Conservation (phyloP, 192 early-diverging fungal species). For the Dispira simplex region DNA sequence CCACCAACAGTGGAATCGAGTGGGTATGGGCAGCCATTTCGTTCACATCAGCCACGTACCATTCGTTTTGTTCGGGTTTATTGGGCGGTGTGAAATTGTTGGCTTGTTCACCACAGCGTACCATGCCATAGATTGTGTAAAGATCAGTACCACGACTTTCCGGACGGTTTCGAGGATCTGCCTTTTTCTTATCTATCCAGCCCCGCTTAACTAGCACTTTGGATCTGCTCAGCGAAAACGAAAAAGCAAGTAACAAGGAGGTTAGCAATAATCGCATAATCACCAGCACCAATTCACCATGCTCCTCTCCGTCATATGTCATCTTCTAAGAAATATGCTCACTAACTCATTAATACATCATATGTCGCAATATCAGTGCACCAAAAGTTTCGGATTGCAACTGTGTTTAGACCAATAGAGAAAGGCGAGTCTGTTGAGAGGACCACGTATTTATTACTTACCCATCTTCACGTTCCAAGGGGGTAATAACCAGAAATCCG, state of each 20-base stretch:
- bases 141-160: constrained; percentile 18
- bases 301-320: neutral
- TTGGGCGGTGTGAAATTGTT: constrained; percentile 47
- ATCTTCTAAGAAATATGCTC: neutral
- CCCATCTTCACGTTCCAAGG: constrained; percentile 53
- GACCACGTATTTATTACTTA: constrained; percentile 9
- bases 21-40: constrained; percentile 52
- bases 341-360: neutral
- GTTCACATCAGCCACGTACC: constrained; percentile 67
- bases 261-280: neutral
- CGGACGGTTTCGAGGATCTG: constrained; percentile 32
- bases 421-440: neutral
- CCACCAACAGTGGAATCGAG: constrained; percentile 59
- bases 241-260: neutral
- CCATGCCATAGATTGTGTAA: constrained; percentile 3
- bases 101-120: constrained; percentile 13
- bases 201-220: constrained; percentile 75
- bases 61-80: constrained; percentile 49
- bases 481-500: constrained; percentile 63
- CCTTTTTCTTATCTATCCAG: constrained; percentile 65
- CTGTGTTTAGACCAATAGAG: neutral
- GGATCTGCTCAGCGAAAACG: constrained; percentile 23
- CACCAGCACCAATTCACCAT: neutral
- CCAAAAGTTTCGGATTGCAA: neutral
- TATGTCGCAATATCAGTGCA: neutral